A percentile compares a stretch with the other conserved stretches of the same genome.
Evolutionary conservation across 2,329 filamentous ascomycete genomes (phyloP).

Genomic region (Fusarium sublunatum): DNA sequence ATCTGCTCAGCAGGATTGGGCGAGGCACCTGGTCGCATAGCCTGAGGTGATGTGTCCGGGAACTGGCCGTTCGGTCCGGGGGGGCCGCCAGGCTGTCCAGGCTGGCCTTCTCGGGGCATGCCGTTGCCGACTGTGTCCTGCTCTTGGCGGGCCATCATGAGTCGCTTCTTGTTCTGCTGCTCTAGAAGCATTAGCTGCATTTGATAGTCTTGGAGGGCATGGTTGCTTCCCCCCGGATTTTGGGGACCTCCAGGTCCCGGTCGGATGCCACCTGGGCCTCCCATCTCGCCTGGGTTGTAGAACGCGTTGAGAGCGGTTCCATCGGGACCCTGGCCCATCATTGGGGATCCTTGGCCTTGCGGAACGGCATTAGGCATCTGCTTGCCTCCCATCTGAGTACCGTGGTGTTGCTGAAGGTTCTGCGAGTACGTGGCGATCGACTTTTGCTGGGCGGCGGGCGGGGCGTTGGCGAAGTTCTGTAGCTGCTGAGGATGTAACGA

Average conservation of each 20-base stretch:
- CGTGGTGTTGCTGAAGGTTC: slow-evolving; percentile 84
- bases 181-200: slow-evolving; percentile 90
- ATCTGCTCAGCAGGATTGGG: slow-evolving; percentile 83
- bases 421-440: slow-evolving; percentile 89
- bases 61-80: slow-evolving; percentile 72
- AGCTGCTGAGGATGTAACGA: slow-evolving; percentile 82
- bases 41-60: slow-evolving; percentile 76
- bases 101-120: slow-evolving; percentile 62
- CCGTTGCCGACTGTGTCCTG: slow-evolving; percentile 70
- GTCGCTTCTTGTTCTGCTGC: slow-evolving; percentile 87
- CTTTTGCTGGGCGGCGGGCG: slow-evolving; percentile 77
- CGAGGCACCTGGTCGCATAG: slow-evolving; percentile 75
- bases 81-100: slow-evolving; percentile 65
- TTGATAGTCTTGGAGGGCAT: slow-evolving; percentile 87
- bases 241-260: slow-evolving; percentile 60
- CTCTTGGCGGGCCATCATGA: slow-evolving; percentile 85
- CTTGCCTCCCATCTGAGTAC: slow-evolving; percentile 82
- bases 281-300: slow-evolving; percentile 74
- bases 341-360: slow-evolving; percentile 81
- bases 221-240: slow-evolving; percentile 70
- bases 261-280: slow-evolving; percentile 68
- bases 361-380: slow-evolving; percentile 80
- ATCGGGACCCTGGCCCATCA: slow-evolving; percentile 81
- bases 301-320: slow-evolving; percentile 66
- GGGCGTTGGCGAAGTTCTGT: slow-evolving; percentile 67